Percentiles rank a stretch among this genome's conserved stretches.
Evolutionary conservation across 495 filamentous ascomycete species (phyloP).

Genomic region (Xylaria telfairii): DNA sequence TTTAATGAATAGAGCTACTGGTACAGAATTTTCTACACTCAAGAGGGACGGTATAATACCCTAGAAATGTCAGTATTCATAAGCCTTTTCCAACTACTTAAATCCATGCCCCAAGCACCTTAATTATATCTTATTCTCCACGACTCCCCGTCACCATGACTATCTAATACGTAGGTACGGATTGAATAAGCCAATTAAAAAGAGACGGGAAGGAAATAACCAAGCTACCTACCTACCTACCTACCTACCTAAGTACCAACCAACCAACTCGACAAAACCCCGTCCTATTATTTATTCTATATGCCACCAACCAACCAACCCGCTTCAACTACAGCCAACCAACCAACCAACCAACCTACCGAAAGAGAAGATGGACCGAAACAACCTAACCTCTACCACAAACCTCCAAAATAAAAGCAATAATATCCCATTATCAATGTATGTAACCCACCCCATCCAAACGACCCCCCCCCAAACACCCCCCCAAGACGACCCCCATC

Average conservation of each 20-base stretch:
- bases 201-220: neutral
- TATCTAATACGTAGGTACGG: neutral
- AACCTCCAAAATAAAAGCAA: neutral
- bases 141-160: neutral
- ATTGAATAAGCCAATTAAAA: neutral
- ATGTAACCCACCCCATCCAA: neutral
- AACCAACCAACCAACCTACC: neutral
- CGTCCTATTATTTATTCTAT: too few species aligned
- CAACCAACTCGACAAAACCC: neutral
- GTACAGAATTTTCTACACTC: neutral
- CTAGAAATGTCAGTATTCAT: neutral
- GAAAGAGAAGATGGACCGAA: neutral
- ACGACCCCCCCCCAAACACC: too few species aligned
- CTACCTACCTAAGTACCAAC: too few species aligned
- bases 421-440: neutral
- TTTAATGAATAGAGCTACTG: neutral
- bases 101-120: neutral
- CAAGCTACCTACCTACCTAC: too few species aligned
- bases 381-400: neutral
- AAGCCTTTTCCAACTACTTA: neutral
- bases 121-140: neutral
- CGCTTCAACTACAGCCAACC: too few species aligned
- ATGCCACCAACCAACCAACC: neutral
- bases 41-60: neutral
- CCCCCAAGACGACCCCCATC: neutral